These are phyloP conservation scores for Aspergillus ellipticus DNA, from an alignment of 495 filamentous ascomycete species.

Conservation along the genomic window DNA sequence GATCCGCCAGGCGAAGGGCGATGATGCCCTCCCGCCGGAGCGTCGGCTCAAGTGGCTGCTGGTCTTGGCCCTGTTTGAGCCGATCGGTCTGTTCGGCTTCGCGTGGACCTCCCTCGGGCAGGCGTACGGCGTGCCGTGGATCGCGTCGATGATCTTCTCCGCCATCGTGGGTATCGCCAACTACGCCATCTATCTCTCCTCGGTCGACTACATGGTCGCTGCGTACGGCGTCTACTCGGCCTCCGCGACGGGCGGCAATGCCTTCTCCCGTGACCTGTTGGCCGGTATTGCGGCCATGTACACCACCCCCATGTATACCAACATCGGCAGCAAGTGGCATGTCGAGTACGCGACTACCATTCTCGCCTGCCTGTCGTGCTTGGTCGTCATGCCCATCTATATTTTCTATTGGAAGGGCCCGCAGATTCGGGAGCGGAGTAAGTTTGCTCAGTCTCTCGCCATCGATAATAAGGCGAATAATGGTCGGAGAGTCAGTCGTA, in stretches of 20 bases:
- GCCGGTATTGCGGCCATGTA: constrained; percentile 45
- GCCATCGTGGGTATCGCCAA: constrained; percentile 60
- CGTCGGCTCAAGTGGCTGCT: constrained; percentile 44
- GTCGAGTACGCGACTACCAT: constrained; percentile 42
- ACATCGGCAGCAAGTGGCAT: constrained; percentile 36
- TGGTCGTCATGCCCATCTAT: constrained; percentile 47
- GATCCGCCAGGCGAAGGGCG: constrained; percentile 35
- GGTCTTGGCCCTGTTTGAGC: constrained; percentile 56
- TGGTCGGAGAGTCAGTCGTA: constrained; percentile 13
- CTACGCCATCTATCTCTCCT: constrained; percentile 68
- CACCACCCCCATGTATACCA: constrained; percentile 37
- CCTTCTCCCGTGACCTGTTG: constrained; percentile 44
- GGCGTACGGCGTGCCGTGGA: constrained; percentile 51
- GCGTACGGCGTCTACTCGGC: constrained; percentile 73
- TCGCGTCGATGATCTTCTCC: constrained; percentile 57
- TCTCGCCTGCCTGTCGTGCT: constrained; percentile 39
- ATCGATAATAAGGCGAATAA: constrained; percentile 23
- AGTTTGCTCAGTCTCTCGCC: constrained; percentile 41
- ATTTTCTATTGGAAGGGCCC: constrained; percentile 50
- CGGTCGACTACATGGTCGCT: constrained; percentile 77
- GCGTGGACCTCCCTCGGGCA: constrained; percentile 59
- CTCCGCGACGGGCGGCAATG: constrained; percentile 70
- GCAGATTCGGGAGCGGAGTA: constrained; percentile 38
- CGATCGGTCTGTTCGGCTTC: constrained; percentile 65
- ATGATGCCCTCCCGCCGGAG: constrained; percentile 23